A percentile compares a stretch with the other conserved stretches of the same genome.
These are phyloP conservation scores for Lonicera japonica DNA, from an alignment of 129 eudicot genomes.

Conservation along the genomic window DNA sequence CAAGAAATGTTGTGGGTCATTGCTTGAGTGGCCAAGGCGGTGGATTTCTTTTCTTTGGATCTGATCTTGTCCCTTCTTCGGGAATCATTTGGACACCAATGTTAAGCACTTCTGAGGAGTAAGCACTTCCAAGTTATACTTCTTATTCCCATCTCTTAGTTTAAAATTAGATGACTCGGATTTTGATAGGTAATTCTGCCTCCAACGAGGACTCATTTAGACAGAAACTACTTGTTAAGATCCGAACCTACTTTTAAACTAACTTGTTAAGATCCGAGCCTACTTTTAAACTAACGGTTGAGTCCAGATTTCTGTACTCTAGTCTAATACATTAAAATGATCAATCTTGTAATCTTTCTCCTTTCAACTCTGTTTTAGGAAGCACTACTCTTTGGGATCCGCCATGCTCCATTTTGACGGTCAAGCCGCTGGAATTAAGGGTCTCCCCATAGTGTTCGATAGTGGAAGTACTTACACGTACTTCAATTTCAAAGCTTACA, in stretches of 20 bases:
- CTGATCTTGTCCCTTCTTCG: slow-evolving; percentile 51
- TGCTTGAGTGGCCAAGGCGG: slow-evolving; percentile 79
- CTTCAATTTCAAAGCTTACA: slow-evolving; percentile 55
- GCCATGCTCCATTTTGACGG: slow-evolving; percentile 57
- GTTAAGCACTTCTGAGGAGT: slow-evolving; percentile 50
- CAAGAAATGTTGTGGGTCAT: slow-evolving; percentile 76
- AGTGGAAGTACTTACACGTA: slow-evolving; percentile 93
- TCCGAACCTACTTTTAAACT: no score
- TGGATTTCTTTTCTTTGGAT: slow-evolving; percentile 88
- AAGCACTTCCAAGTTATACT: slow-evolving; percentile 16
- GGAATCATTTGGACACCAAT: slow-evolving; percentile 73
- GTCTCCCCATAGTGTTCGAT: slow-evolving; percentile 62
- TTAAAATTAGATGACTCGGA: no score
- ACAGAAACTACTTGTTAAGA: no score
- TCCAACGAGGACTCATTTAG: no score
- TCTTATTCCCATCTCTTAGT: not conserved
- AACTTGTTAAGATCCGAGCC: no score
- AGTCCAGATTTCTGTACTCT: no score
- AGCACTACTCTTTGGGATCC: slow-evolving; percentile 65
- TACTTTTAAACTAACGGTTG: no score
- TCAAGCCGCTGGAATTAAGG: slow-evolving; percentile 50
- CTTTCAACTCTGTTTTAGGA: slow-evolving; percentile 26
- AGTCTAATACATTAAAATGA: not conserved
- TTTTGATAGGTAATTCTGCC: no score
- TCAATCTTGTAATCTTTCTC: not conserved